A percentile compares a stretch with the other conserved stretches of the same genome.
phyloP scores from a whole-genome alignment of 805 yeast species.

The Scheffersomyces ergatensis region DNA sequence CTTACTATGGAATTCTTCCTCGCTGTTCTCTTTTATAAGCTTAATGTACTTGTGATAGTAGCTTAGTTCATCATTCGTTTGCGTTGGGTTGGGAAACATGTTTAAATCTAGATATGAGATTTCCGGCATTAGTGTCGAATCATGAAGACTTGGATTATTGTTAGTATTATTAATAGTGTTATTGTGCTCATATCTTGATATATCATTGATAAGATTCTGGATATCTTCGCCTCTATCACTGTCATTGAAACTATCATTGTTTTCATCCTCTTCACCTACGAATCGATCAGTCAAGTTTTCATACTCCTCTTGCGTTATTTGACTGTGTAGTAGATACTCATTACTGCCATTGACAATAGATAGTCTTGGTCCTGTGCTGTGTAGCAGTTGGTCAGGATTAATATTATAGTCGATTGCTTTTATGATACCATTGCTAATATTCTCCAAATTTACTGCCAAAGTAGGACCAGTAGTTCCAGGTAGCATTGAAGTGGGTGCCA shows the following conservation, averaged over 20 bases:
- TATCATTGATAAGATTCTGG: constrained; percentile 18
- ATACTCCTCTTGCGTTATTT: neutral
- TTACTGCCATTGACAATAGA: neutral
- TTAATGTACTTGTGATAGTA: constrained; percentile 15
- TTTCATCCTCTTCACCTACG: constrained; percentile 1
- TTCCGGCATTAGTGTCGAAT: constrained; percentile 1
- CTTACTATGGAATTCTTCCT: constrained; percentile 22
- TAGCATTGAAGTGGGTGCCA: constrained; percentile 1
- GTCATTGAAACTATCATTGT: constrained; percentile 4
- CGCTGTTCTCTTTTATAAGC: constrained; percentile 12
- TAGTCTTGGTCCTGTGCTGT: neutral
- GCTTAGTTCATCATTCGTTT: constrained; percentile 4
- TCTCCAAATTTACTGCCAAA: constrained; percentile 19
- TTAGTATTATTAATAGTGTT: neutral
- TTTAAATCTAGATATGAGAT: constrained; percentile 10
- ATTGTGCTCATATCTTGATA: constrained; percentile 13
- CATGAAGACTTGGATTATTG: no score
- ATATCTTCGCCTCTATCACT: constrained; percentile 16
- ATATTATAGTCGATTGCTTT: neutral
- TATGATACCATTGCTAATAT: constrained; percentile 7
- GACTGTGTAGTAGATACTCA: neutral
- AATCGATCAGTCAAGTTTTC: constrained; percentile 2
- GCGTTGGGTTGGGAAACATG: constrained; percentile 9
- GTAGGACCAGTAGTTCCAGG: constrained; percentile 13
- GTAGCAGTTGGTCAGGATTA: neutral